Evolutionary conservation across 129 eudicot species (phyloP), one percentile per base, ranked within the genome.

Genomic region (Tagetes patula): DNA sequence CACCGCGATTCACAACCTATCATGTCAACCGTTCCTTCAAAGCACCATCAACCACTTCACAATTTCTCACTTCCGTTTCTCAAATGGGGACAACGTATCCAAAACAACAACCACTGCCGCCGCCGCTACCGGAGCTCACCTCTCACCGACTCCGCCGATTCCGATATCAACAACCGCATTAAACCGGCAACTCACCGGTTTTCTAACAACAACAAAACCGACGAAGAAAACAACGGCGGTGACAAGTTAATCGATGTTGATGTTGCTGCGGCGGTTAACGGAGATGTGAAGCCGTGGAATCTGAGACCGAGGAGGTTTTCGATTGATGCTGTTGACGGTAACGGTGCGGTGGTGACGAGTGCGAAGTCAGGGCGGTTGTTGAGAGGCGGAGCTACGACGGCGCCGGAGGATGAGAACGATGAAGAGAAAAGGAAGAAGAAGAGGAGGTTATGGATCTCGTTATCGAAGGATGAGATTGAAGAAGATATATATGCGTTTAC

Each of bases 391-490:
- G 42, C 55, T 1, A 47, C 60, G 47, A 40, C 49, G 77, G 80
- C 56, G 78, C 32, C 20, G 39, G 73, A 55, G 54, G 74, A 37
- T 20, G 89, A 68, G 34, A 36, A 65, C 42, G 43, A 61, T 34
- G 39, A 58, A 65, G 36, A 42, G 56, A 42, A 20, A 56, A 32
- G 33, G 73, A 66, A 49, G 66, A 84, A 66, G 75, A 80, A 79
- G 72, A 80, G 77, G 72, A 77, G 75, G 68, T 48, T 85, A 0
- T 88, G 88, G 95, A 81, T 88, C 63, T 79, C 95, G 54, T 61
- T 88, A n/a, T 85, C 90, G 59, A 85, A 70, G 61, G 95, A 88
- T 6, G 91, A 88, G 78, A 85, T 88, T 10, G 95, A 88, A 5
- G 91, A 88, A 54, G 95, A 88, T 64, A 32, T 88, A 2, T 85